Conservation (phyloP, 2,329 filamentous ascomycete genomes). For the Neurospora sp. region DNA sequence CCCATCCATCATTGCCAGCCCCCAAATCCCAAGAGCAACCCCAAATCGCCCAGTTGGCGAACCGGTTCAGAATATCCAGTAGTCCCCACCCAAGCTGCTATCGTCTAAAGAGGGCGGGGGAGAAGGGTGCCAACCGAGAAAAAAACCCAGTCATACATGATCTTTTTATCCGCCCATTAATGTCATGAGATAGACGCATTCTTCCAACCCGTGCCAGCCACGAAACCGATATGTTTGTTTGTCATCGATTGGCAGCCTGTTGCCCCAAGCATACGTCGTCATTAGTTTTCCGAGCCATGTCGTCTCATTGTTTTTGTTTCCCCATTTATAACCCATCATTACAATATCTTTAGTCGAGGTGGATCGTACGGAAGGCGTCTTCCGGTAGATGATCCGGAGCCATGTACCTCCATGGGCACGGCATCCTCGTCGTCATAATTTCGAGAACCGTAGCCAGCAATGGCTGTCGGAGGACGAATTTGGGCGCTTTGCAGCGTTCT, state of each 20-base stretch:
- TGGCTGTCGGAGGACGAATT: neutral
- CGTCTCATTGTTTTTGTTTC: neutral
- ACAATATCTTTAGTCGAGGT: neutral
- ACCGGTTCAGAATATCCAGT: neutral
- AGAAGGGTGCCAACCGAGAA: neutral
- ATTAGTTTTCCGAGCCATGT: neutral
- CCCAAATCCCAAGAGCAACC: neutral
- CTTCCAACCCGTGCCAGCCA: neutral
- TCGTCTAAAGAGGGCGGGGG: neutral
- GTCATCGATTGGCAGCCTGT: neutral
- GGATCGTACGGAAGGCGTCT: neutral
- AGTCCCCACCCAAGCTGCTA: neutral
- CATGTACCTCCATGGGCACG: constrained; percentile 1
- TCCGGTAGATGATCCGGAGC: neutral
- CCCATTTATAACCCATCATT: neutral
- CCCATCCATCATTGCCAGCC: neutral
- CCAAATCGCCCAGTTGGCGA: neutral
- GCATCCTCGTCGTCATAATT: neutral
- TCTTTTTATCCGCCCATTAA: neutral
- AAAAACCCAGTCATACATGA: neutral
- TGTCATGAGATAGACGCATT: neutral
- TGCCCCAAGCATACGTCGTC: neutral
- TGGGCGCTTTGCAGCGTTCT: neutral
- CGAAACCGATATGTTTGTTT: neutral
- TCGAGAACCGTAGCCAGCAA: neutral